Evolutionary conservation across 306 rosid species (phyloP).

Genomic region (Medicago lupulina): DNA sequence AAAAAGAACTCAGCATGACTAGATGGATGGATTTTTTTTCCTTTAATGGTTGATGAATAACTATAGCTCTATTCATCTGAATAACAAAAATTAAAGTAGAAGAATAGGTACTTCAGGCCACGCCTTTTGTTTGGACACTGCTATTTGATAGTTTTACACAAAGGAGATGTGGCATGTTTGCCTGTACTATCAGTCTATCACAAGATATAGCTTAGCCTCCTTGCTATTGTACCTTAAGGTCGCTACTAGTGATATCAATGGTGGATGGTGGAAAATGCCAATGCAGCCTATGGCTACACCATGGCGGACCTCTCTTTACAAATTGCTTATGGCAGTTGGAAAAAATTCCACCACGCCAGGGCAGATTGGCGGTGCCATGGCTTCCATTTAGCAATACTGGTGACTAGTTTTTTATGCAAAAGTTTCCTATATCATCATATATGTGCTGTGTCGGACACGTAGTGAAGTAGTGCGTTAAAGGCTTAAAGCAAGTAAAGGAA

Average conservation of each 20-base stretch:
- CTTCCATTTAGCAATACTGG: not conserved
- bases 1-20: conserved; percentile 8
- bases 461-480: not conserved
- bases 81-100: not conserved
- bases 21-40: not conserved
- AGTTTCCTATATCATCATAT: not conserved
- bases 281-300: not conserved
- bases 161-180: not conserved
- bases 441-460: not conserved
- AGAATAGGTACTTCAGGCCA: not conserved
- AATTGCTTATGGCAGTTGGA: not conserved
- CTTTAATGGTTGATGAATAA: not conserved
- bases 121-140: not conserved
- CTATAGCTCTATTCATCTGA: not conserved
- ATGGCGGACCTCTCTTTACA: not conserved
- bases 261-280: not conserved
- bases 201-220: conserved; percentile 7
- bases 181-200: not conserved
- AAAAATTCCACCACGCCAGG: not conserved
- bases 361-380: not conserved
- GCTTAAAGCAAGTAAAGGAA: not conserved
- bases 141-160: not conserved
- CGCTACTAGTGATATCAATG: not conserved
- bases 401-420: not conserved
- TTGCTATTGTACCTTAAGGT: not conserved